Evolutionary conservation across 257 asterid species (phyloP).

Genomic region (Nicotiana undulata): DNA sequence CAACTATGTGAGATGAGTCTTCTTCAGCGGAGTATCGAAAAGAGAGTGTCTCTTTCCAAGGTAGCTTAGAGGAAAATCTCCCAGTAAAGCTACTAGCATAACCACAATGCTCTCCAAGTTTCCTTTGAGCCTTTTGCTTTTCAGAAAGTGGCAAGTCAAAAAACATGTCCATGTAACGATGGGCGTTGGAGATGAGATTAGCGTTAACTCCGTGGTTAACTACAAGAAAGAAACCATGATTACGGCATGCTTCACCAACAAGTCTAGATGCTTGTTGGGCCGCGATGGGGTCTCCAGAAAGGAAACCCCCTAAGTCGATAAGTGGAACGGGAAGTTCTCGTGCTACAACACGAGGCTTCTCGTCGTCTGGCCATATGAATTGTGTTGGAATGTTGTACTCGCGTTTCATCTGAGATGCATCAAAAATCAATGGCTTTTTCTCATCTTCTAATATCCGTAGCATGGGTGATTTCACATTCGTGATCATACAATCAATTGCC

Average conservation of each 20-base stretch:
- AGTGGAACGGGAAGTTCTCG: conserved; percentile 53
- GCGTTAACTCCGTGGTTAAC: conserved; percentile 64
- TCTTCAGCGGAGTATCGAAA: conserved; percentile 40
- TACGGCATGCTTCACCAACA: conserved; percentile 58
- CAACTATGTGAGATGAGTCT: conserved; percentile 36
- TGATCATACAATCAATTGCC: conserved; percentile 41
- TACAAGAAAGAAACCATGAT: conserved; percentile 76
- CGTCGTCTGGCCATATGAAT: conserved; percentile 89
- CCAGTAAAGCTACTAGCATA: conserved; percentile 92
- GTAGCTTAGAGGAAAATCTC: conserved; percentile 74
- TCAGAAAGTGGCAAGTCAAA: conserved; percentile 48
- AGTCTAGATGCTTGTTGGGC: conserved; percentile 37
- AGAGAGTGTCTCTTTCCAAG: conserved; percentile 96
- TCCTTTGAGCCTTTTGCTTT: conserved; percentile 63
- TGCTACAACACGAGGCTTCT: conserved; percentile 40
- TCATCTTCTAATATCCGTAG: background rate
- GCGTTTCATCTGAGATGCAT: conserved; percentile 34
- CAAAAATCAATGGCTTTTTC: conserved; percentile 34
- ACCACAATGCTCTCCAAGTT: conserved; percentile 74
- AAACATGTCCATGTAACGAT: conserved; percentile 58
- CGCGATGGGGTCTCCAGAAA: conserved; percentile 51
- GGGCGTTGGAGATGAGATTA: conserved; percentile 48
- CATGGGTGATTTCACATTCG: conserved; percentile 16
- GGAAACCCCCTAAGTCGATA: conserved; percentile 58
- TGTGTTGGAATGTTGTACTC: conserved; percentile 50